Percentiles rank a stretch among this genome's conserved stretches.
Evolutionary conservation across 208 protist genomes (phyloP).

Genomic region (Crithidia fasciculata): DNA sequence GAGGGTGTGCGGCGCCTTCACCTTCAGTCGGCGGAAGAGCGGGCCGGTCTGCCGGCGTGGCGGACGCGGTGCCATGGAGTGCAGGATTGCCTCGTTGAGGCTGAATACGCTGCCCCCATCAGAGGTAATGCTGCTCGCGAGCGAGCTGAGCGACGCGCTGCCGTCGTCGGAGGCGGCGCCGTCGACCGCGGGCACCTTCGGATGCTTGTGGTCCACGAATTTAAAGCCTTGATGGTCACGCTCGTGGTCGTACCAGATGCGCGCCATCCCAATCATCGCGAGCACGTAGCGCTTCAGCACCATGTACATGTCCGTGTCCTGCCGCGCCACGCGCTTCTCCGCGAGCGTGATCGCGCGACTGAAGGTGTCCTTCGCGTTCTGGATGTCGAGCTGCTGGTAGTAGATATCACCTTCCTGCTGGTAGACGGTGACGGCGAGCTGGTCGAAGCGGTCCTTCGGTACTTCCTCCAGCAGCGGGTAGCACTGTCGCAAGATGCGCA

Average conservation of each 20-base stretch:
- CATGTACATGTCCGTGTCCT: conserved; percentile 81
- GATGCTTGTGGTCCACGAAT: conserved; percentile 47
- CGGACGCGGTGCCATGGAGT: conserved; percentile 68
- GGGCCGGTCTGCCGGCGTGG: conserved; percentile 67
- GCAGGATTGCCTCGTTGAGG: conserved; percentile 77
- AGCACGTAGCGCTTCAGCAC: conserved; percentile 86
- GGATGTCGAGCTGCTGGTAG: conserved; percentile 48
- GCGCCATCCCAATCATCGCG: conserved; percentile 79
- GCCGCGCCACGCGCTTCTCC: conserved; percentile 76
- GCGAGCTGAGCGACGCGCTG: conserved; percentile 47
- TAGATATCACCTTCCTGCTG: conserved; percentile 83
- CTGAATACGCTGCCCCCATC: conserved; percentile 71
- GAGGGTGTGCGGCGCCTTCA: conserved; percentile 43
- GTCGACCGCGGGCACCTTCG: conserved; percentile 29
- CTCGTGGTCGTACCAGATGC: conserved; percentile 86
- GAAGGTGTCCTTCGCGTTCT: conserved; percentile 73
- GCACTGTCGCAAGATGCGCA: conserved; percentile 64
- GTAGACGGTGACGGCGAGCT: conserved; percentile 78
- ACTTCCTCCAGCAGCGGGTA: conserved; percentile 72
- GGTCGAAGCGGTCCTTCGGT: conserved; percentile 58
- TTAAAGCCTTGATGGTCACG: conserved; percentile 70
- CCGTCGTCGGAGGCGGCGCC: conserved; percentile 24
- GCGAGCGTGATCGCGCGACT: conserved; percentile 78
- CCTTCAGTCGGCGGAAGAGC: conserved; percentile 49
- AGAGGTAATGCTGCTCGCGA: conserved; percentile 64